Conservation (phyloP, 306 rosid species). For the Psophocarpus tetragonolobus region DNA sequence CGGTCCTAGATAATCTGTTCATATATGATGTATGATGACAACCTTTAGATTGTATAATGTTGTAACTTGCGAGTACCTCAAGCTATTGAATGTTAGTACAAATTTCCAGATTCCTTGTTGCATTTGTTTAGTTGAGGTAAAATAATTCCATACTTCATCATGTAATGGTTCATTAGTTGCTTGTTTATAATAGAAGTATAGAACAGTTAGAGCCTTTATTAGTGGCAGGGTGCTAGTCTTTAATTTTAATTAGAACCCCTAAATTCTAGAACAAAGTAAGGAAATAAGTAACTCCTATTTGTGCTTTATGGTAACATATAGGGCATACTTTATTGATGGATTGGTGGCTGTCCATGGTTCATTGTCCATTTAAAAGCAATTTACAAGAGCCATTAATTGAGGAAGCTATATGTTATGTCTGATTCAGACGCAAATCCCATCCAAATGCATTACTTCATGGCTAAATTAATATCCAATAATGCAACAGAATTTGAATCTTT, state of each 20-base stretch:
- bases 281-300: conserved; percentile 9
- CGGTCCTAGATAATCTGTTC: conserved; percentile 40
- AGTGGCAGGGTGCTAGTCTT: conserved; percentile 9
- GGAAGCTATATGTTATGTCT: conserved; percentile 20
- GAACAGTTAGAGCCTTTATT: conserved; percentile 14
- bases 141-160: conserved; percentile 18
- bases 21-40: conserved; percentile 20
- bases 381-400: conserved; percentile 36
- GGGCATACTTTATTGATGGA: conserved; percentile 26
- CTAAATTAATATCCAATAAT: conserved; percentile 20
- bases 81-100: conserved; percentile 24
- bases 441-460: conserved; percentile 32
- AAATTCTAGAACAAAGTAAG: conserved; percentile 14
- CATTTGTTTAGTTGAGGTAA: conserved; percentile 33
- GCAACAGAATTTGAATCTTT: conserved; percentile 37
- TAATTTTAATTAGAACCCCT: conserved; percentile 17
- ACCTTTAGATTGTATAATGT: conserved; percentile 29
- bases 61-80: conserved; percentile 29
- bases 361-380: conserved; percentile 32
- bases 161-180: not conserved
- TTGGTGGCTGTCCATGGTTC: conserved; percentile 26
- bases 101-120: conserved; percentile 27
- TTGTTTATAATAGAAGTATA: too few relatives aligned
- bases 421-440: conserved; percentile 35
- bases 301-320: conserved; percentile 18